Base-by-base conservation (phyloP, 1,284 basidiomycete genomes). In the Leccinum huronense region DNA sequence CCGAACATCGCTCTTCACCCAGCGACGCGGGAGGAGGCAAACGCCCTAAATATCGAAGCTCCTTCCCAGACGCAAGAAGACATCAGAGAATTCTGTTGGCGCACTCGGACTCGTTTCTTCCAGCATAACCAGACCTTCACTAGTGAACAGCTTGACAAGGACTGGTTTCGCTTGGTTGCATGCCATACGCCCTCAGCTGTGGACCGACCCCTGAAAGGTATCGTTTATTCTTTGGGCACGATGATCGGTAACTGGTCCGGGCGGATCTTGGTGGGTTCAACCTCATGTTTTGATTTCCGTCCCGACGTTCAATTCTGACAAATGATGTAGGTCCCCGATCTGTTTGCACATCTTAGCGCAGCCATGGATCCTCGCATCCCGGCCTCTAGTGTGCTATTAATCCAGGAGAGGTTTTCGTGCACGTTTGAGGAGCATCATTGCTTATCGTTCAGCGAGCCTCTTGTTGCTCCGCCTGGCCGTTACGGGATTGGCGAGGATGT, bases 341-440 rank as follows among this genome's bases (percentile, higher is more conserved):
- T 66, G 51, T 58, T 71, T 60, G 61, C 60, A 30, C 67, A 75
- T 64, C 64, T 77, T 55, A 68, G 68, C 13, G 70, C 69, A 6
- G 59, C 66, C 45, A 42, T 68, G 34, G 68, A 75, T 70, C 71
- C 59, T 55, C 67, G 60, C 33, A 61, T 69, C 58, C 67, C 59
- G 57, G 71, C 62, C 51, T 40, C 57, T 19, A 67, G 70, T 11
- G 71, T 77, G 33, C 69, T 71, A 11, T 57, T 82, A 31, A 61
- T 67, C 23, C 75, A 77, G 31, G 74, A 75, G 56, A 77, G 80
- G 11, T 65, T 84, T 2, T 79, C 79, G 48, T 79, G 79, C 65
- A 69, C 72, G 38, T 72, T 84, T 30, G 69, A 76, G 56, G 83
- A 84, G 66, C 80, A 84, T 59, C 80, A 83, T 59, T 83, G 82